phyloP scores from a whole-genome alignment of 2,329 filamentous ascomycete species.

The Ophiobolus disseminans region DNA sequence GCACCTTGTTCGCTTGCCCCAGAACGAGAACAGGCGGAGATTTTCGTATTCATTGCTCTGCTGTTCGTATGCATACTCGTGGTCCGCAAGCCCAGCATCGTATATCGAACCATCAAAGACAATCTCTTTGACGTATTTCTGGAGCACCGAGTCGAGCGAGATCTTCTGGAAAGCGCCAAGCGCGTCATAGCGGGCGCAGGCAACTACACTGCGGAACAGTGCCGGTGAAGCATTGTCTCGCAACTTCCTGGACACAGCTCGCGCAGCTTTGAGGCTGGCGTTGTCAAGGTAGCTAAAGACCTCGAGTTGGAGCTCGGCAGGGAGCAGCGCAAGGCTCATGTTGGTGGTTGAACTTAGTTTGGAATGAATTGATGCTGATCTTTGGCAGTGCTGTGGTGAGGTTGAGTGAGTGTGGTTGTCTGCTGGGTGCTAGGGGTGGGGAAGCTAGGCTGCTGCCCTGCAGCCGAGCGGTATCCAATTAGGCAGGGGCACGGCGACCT shows the following conservation, averaged over 20 bases:
- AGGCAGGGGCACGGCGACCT: too few relatives aligned
- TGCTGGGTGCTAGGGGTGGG: constrained; percentile 7
- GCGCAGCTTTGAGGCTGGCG: constrained; percentile 32
- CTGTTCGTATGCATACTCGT: constrained; percentile 18
- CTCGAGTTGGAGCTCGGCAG: constrained; percentile 38
- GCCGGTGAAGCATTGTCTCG: constrained; percentile 31
- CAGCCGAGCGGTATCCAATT: too few relatives aligned
- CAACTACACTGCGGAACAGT: constrained; percentile 34
- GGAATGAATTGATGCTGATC: neutral
- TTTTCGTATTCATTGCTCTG: constrained; percentile 12
- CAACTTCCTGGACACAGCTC: constrained; percentile 27
- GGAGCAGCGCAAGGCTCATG: constrained; percentile 23
- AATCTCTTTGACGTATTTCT: constrained; percentile 39
- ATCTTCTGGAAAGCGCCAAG: constrained; percentile 38
- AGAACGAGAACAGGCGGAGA: constrained; percentile 16
- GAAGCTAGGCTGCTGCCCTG: too few relatives aligned
- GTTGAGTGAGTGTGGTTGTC: neutral
- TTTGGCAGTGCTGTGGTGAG: neutral
- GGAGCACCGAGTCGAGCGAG: constrained; percentile 29
- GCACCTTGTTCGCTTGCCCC: constrained; percentile 20
- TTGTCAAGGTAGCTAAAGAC: constrained; percentile 34
- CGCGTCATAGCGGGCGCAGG: constrained; percentile 37
- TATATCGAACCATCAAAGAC: constrained; percentile 41
- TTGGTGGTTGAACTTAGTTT: neutral
- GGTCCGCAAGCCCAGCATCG: too few relatives aligned